These are phyloP conservation scores for Harrya chromipes DNA, from an alignment of 768 basidiomycete species.

Conservation along the genomic window DNA sequence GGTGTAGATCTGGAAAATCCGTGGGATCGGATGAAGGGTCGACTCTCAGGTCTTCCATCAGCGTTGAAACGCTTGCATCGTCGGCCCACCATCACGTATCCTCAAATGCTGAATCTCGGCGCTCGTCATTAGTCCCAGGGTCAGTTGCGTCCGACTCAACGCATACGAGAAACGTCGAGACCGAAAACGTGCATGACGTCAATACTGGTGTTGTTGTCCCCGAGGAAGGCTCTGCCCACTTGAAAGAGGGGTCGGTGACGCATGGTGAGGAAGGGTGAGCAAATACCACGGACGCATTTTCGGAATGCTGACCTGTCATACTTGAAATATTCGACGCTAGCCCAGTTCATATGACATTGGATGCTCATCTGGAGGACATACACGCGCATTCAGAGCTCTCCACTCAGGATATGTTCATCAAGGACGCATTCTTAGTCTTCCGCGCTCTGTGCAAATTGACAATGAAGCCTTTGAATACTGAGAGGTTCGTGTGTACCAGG, in stretches of 20 bases:
- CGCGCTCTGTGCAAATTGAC: constrained; percentile 95
- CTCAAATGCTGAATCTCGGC: constrained; percentile 9
- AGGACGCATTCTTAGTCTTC: constrained; percentile 98
- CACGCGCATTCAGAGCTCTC: constrained; percentile 48
- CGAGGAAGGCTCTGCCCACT: constrained; percentile 1
- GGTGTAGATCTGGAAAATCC: constrained; percentile 50
- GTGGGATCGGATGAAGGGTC: constrained; percentile 16
- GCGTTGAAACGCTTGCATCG: constrained; percentile 20
- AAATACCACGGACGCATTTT: not conserved
- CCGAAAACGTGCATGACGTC: not conserved
- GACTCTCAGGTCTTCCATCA: constrained; percentile 17
- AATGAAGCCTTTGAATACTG: constrained; percentile 93
- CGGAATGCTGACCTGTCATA: constrained; percentile 4
- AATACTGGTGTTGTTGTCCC: not conserved
- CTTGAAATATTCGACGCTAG: constrained; percentile 21
- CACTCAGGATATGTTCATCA: constrained; percentile 87
- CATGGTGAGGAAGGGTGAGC: constrained; percentile 23
- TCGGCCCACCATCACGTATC: constrained; percentile 3
- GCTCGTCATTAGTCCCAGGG: constrained; percentile 8
- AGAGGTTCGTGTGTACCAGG: constrained; percentile 59
- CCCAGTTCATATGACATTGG: constrained; percentile 18
- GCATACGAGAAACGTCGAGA: not conserved
- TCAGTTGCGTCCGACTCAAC: not conserved
- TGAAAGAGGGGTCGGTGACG: not conserved
- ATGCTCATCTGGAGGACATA: constrained; percentile 19